Base-by-base conservation (phyloP, 1,284 basidiomycete genomes). In the Ustilago bromivora region DNA sequence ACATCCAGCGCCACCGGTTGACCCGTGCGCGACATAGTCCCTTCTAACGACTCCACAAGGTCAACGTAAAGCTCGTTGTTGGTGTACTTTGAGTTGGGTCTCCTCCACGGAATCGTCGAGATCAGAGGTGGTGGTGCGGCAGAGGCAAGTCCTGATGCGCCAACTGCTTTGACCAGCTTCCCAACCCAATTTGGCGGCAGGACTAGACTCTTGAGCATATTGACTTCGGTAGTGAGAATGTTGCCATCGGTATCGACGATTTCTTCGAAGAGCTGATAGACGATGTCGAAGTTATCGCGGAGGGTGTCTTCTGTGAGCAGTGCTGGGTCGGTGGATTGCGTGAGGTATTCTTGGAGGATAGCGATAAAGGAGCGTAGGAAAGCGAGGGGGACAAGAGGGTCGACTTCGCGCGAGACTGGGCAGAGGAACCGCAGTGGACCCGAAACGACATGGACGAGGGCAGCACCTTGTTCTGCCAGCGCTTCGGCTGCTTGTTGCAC, bases 311-410 rank as follows among this genome's bases (percentile, higher is more conserved):
- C 83, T 6, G 81, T 85, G 49, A 85, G 65, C 13, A 64, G 51
- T 7, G 64, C 46, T 2, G 78, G 73, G 31, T 76, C 68, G 36
- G 68, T 64, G 15, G 78, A 76, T 38, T 80, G 75, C 2, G 68
- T 71, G 31, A 84, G 76, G 51, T 85, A 84, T 36, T 78, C 76
- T 60, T 83, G 80, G n/a, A 84, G 57, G 59, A 82, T 79, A 55
- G 93, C 91, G 55, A 94, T 88, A 82, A 98, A 95, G 0, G 92
- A 91, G 82, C 93, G 91, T 31, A 98, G 87, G 85, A 97, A 98
- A 0, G 94, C 90, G 84, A 98, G 94, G 3, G 93, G 94, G 61
- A 95, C 91, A 32, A 96, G 87, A 0, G 95, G 95, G 84, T 98
- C 95, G 81, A 92, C 94, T 84, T 94, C 92, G 55, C 90, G 91